Conservation (phyloP, 1,284 basidiomycete genomes). For the Trichosporon sp. region DNA sequence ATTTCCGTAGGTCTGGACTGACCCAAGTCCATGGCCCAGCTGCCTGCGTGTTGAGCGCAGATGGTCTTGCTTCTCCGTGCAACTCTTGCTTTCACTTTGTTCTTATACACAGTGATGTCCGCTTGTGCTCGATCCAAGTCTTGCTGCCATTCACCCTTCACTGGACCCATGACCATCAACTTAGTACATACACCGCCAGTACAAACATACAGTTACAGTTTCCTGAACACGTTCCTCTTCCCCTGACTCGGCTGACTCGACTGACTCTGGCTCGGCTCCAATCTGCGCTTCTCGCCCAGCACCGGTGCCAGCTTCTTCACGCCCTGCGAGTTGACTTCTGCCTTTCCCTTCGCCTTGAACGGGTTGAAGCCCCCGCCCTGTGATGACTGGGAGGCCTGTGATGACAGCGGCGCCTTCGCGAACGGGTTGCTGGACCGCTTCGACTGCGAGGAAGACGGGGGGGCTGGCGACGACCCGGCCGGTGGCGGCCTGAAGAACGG, state of each 20-base stretch:
- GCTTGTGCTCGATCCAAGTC: no score
- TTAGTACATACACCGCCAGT: not conserved
- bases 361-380: not conserved
- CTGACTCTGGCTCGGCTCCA: not conserved
- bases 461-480: not conserved
- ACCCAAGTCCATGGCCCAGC: no score
- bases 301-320: constrained; percentile 7
- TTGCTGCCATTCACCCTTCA: no score
- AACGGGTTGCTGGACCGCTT: constrained; percentile 10
- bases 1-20: no score
- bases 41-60: no score
- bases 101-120: no score
- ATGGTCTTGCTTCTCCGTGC: no score
- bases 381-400: not conserved
- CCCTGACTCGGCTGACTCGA: not conserved
- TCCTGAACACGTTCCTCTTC: constrained; percentile 11
- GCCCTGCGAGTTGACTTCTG: not conserved
- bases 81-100: no score
- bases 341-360: not conserved
- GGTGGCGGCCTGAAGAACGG: not conserved
- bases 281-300: not conserved
- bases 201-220: constrained; percentile 9
- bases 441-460: not conserved
- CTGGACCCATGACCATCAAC: no score
- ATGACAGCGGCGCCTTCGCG: not conserved